These are phyloP conservation scores for Microglena sp. DNA, from an alignment of 139 green algal genomes.

Conservation along the genomic window DNA sequence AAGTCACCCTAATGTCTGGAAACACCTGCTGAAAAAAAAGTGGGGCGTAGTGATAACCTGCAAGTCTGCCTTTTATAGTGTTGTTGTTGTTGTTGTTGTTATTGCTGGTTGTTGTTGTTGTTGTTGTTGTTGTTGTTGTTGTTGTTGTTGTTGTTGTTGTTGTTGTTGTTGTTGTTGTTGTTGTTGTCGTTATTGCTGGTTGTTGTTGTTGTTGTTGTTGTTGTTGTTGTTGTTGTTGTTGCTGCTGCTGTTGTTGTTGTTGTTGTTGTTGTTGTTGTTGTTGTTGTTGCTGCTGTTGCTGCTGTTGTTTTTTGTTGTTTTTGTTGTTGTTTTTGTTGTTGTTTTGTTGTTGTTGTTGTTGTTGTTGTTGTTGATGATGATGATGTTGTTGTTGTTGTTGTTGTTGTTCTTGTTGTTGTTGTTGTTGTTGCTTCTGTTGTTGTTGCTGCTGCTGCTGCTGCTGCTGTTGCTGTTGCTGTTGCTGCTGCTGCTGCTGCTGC, in stretches of 20 bases:
- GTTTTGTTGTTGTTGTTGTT: too few species aligned
- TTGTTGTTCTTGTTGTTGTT: neutral
- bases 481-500: too few species aligned
- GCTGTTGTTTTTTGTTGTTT: too few species aligned
- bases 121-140: neutral
- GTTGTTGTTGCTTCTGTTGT: too few species aligned
- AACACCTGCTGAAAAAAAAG: too few species aligned
- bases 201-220: too few species aligned
- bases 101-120: too few species aligned
- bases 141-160: neutral
- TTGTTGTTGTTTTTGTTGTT: too few species aligned
- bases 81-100: neutral
- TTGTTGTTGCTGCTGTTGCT: neutral
- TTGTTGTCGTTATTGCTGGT: neutral
- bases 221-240: neutral
- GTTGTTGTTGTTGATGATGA: neutral
- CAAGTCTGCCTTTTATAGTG: neutral
- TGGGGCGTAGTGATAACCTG: neutral
- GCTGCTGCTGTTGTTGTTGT: neutral
- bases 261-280: neutral
- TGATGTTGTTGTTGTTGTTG: constrained; percentile 2
- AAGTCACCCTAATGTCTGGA: too few species aligned
- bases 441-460: too few species aligned
- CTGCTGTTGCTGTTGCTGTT: too few species aligned
- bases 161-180: neutral